Evolutionary conservation across 176 grass and related monocot species (phyloP).

Genomic region (Tuctoria greenei): DNA sequence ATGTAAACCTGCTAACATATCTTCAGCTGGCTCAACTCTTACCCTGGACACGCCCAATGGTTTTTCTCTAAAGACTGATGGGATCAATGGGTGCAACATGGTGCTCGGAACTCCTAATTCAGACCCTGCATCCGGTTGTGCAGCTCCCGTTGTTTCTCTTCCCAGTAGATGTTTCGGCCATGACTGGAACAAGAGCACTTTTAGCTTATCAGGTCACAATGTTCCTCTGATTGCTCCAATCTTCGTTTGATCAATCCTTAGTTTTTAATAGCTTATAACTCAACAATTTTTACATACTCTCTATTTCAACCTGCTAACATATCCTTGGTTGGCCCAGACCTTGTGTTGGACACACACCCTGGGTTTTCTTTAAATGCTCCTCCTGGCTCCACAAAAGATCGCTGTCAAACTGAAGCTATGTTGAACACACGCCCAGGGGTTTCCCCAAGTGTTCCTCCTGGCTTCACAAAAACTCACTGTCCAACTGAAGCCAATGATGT

Average conservation of each 20-base stretch:
- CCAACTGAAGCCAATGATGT: background rate
- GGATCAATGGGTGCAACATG: background rate
- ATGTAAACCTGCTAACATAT: conserved; percentile 22
- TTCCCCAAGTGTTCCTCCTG: conserved; percentile 33
- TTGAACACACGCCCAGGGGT: conserved; percentile 21
- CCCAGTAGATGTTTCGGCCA: background rate
- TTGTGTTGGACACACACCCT: conserved; percentile 24
- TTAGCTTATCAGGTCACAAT: conserved; percentile 6
- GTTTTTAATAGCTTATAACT: conserved; percentile 1
- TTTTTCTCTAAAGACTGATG: background rate
- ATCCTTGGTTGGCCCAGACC: conserved; percentile 14
- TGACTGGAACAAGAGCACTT: conserved; percentile 15
- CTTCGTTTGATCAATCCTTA: background rate
- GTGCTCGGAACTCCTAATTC: conserved; percentile 22
- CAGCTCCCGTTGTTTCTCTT: conserved; percentile 30
- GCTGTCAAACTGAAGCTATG: background rate
- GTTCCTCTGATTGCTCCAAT: conserved; percentile 4
- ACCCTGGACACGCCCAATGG: conserved; percentile 12
- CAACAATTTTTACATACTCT: background rate
- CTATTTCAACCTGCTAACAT: conserved; percentile 22
- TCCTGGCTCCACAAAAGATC: conserved; percentile 40
- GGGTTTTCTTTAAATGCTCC: conserved; percentile 22
- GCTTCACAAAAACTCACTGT: conserved; percentile 27
- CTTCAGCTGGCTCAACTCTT: conserved; percentile 17
- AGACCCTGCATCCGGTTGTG: conserved; percentile 15